A percentile compares a stretch with the other conserved stretches of the same genome.
Evolutionary conservation across 192 early-diverging fungal genomes (phyloP).

Genomic region (Rhizophlyctis rosea): DNA sequence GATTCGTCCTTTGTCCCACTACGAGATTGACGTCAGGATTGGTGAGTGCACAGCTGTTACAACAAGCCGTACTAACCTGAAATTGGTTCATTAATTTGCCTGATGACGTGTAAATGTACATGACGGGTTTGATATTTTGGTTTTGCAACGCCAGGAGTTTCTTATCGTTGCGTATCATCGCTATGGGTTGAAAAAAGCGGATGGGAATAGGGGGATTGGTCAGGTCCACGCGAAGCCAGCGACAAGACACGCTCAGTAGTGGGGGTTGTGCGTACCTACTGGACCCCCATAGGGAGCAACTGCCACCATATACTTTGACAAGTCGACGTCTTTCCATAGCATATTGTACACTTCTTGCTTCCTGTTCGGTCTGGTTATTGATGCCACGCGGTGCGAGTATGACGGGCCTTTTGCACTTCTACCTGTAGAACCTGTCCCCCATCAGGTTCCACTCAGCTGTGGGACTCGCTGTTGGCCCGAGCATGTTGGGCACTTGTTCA

Average conservation of each 20-base stretch:
- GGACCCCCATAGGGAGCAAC: slow-evolving; percentile 91
- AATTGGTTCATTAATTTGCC: slow-evolving; percentile 84
- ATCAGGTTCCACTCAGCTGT: slow-evolving; percentile 37
- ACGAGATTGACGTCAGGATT: no score
- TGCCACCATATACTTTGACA: slow-evolving; percentile 78
- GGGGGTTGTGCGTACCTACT: slow-evolving; percentile 55
- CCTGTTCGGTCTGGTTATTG: slow-evolving; percentile 17
- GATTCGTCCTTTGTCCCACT: slow-evolving; percentile 88
- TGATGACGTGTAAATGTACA: slow-evolving; percentile 81
- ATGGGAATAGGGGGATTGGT: not conserved
- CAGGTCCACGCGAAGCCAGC: not conserved
- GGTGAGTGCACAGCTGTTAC: no score
- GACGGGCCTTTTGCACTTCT: not conserved
- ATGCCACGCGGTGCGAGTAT: not conserved
- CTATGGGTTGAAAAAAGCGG: slow-evolving; percentile 47
- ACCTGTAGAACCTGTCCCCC: slow-evolving; percentile 40
- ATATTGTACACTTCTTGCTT: slow-evolving; percentile 82
- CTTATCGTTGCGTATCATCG: slow-evolving; percentile 88
- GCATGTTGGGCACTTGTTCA: slow-evolving; percentile 3
- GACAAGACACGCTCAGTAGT: not conserved
- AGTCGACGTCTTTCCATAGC: slow-evolving; percentile 85
- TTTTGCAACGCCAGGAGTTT: slow-evolving; percentile 74
- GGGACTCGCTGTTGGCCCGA: slow-evolving; percentile 9
- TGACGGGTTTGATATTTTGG: slow-evolving; percentile 72
- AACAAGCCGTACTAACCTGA: no score